Evolutionary conservation across 208 protist species (phyloP), one percentile per base, ranked within the genome.

Genomic region (Novymonas esmeraldas): DNA sequence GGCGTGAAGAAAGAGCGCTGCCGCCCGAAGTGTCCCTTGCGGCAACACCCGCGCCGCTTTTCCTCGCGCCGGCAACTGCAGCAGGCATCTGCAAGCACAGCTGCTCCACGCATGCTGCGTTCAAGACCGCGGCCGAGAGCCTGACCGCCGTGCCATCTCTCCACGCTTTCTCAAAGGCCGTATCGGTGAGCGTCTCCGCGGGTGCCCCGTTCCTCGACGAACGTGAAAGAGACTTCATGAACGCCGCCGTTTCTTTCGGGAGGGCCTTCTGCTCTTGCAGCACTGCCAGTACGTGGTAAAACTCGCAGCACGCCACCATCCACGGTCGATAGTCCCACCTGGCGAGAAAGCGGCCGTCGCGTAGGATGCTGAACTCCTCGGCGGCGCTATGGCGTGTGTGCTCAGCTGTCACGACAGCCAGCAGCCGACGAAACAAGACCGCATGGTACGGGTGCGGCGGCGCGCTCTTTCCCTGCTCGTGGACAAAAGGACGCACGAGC

Each of bases 291-390:
- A 90, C 72, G 64, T 83, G 77, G 26, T 84, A 82, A 24, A 79
- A 80, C 59, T 90, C 84, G 46, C 81, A 87, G 51, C 78, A 85
- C 20, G 70, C 62, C 29, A 87, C 31, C 66, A 87, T 73, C 84
- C 84, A 90, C 22, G 79, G 51, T 45, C 78, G 70, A 38, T 77
- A 84, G 29, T 87, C 78, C 55, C 84, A 82, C n/a, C 73, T 56
- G 9, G 50, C 41, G 14, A 76, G 18, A 49, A 76, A 64, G 14
- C 65, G 11, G 0, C 55, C 55, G 20, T 59, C 49, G 33, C 39
- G 38, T 18, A 46, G 20, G 55, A 41, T 52, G 13, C 51, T 51
- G n/a, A 64, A 24, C n/a, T 70, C 48, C 48, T 65, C 59, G 22
- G 34, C 41, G 1, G 24, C 39, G 2, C 45, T 18, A 9, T 60